These are phyloP conservation scores for Suillus luteus DNA, from an alignment of 768 basidiomycete genomes.

Conservation along the genomic window DNA sequence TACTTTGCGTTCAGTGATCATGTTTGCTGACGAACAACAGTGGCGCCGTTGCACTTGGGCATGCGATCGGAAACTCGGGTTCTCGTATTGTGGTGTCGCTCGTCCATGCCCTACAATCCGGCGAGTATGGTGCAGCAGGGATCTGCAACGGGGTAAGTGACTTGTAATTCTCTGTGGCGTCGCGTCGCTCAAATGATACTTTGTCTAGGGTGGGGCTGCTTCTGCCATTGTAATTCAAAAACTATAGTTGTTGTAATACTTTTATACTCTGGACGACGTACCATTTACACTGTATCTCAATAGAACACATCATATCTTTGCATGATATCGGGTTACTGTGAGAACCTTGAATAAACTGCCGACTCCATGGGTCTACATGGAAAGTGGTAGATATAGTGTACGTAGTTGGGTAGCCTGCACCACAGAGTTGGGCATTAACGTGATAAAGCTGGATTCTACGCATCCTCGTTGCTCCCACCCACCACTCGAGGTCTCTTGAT, in stretches of 20 bases:
- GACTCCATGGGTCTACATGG: no score
- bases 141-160: slow-evolving; percentile 92
- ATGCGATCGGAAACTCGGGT: slow-evolving; percentile 96
- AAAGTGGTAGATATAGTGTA: no score
- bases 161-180: neutral
- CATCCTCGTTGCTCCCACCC: no score
- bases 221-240: slow-evolving; percentile 90
- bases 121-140: slow-evolving; percentile 93
- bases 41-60: slow-evolving; percentile 94
- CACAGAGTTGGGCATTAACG: no score
- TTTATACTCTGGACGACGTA: slow-evolving; percentile 10
- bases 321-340: neutral
- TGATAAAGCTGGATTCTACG: no score
- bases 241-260: slow-evolving; percentile 47
- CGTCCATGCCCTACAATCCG: slow-evolving; percentile 85
- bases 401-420: no score
- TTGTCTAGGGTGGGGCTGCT: slow-evolving; percentile 81
- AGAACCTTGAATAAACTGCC: neutral
- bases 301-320: slow-evolving; percentile 6
- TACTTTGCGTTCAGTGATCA: neutral
- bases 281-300: slow-evolving; percentile 15
- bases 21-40: slow-evolving; percentile 42
- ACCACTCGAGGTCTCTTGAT: no score
- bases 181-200: slow-evolving; percentile 18
- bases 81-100: slow-evolving; percentile 93